These are phyloP conservation scores for Linnemannia zychae DNA, from an alignment of 192 early-diverging fungal genomes.

Conservation along the genomic window DNA sequence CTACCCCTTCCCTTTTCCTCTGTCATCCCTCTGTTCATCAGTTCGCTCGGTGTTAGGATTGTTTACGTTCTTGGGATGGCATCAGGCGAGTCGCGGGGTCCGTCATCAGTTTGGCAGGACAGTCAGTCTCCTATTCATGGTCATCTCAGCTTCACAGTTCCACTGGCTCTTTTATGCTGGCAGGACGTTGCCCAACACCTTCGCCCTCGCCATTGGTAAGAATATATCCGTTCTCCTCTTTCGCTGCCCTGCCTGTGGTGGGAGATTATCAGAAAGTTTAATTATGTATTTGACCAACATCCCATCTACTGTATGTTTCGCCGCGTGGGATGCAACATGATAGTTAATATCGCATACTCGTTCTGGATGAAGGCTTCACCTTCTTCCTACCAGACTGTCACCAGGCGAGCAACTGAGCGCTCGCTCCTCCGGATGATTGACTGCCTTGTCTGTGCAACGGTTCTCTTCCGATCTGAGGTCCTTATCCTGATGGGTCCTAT, in stretches of 20 bases:
- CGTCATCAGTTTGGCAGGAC: conserved; percentile 68
- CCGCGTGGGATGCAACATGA: not conserved
- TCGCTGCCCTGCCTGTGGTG: no score
- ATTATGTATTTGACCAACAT: not conserved
- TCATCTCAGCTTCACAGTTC: conserved; percentile 81
- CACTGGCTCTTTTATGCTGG: conserved; percentile 92
- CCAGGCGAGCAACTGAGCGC: conserved; percentile 11
- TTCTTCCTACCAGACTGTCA: conserved; percentile 7
- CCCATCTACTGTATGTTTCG: not conserved
- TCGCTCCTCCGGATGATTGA: conserved; percentile 59
- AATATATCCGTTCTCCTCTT: not conserved
- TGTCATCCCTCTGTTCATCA: conserved; percentile 13
- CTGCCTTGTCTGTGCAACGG: conserved; percentile 57
- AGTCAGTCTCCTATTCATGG: conserved; percentile 62
- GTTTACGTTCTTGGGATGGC: conserved; percentile 63
- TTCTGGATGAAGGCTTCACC: conserved; percentile 54
- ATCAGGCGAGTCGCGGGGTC: conserved; percentile 66
- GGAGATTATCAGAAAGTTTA: not conserved
- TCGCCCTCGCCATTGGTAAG: conserved; percentile 78
- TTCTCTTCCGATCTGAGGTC: conserved; percentile 71
- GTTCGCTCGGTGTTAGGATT: conserved; percentile 67
- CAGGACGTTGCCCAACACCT: conserved; percentile 89
- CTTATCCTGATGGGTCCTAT: conserved; percentile 58
- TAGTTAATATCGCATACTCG: conserved; percentile 58
- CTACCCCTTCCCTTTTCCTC: no score